Evolutionary conservation across 2,329 filamentous ascomycete genomes (phyloP).

Genomic region (Apiospora hydei): DNA sequence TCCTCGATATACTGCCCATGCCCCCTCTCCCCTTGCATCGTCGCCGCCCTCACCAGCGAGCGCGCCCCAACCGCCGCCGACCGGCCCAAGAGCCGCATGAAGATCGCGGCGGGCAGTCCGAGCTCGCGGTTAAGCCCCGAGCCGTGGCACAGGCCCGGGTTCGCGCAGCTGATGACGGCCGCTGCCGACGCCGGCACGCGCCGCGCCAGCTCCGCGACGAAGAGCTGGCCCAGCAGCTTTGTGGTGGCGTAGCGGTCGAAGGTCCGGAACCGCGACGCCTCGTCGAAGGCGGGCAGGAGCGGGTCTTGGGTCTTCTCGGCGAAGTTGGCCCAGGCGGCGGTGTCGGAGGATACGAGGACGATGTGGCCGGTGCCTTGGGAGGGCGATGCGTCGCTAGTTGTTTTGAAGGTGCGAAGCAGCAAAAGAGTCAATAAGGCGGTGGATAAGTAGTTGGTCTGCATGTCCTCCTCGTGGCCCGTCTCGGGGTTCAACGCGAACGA

Average conservation of each 20-base stretch:
- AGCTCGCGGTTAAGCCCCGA: slow-evolving; percentile 22
- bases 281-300: slow-evolving; percentile 22
- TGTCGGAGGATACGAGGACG: slow-evolving; percentile 35
- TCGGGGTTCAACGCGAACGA: slow-evolving; percentile 22
- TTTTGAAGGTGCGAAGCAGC: slow-evolving; percentile 48
- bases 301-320: slow-evolving; percentile 29
- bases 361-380: slow-evolving; percentile 2
- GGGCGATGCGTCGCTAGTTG: not conserved
- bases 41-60: slow-evolving; percentile 30
- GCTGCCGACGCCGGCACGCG: slow-evolving; percentile 31
- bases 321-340: slow-evolving; percentile 27
- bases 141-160: slow-evolving; percentile 27
- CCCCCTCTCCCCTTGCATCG: slow-evolving; percentile 29
- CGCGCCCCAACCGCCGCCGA: slow-evolving; percentile 30
- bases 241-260: slow-evolving; percentile 32
- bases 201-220: slow-evolving; percentile 40
- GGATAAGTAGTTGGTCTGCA: slow-evolving; percentile 60
- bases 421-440: slow-evolving; percentile 56
- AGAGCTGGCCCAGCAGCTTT: slow-evolving; percentile 45
- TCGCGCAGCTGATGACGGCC: slow-evolving; percentile 25
- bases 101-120: not conserved
- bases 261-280: slow-evolving; percentile 26
- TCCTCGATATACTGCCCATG: slow-evolving; percentile 34
- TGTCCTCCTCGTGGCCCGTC: slow-evolving; percentile 48
- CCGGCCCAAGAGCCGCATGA: slow-evolving; percentile 25